A percentile compares a stretch with the other conserved stretches of the same genome.
Conservation (phyloP, 768 basidiomycete genomes). For the Lactarius sp. region DNA sequence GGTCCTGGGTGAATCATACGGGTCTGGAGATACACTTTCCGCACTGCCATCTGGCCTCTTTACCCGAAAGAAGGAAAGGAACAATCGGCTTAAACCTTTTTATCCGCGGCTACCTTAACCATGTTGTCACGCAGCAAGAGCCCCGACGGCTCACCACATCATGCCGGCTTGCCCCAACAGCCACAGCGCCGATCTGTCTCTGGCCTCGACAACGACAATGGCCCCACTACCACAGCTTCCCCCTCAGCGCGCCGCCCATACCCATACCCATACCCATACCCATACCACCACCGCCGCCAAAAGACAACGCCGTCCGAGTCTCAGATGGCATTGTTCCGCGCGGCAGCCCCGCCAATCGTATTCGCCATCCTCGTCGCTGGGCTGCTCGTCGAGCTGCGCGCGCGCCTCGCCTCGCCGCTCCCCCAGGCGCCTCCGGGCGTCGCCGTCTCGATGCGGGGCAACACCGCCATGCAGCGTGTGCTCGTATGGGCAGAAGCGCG, state of each 20-base stretch:
- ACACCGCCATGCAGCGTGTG: conserved; percentile 6
- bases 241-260: not conserved
- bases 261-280: not conserved
- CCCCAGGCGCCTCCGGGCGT: not conserved
- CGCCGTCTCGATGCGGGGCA: not conserved
- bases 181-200: not conserved
- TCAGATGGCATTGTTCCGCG: conserved; percentile 1
- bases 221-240: not conserved
- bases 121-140: too few relatives aligned
- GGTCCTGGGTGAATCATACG: not conserved
- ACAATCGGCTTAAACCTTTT: too few relatives aligned
- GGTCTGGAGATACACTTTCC: not conserved
- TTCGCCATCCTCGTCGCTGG: conserved; percentile 13
- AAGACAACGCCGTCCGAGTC: not conserved
- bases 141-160: not conserved
- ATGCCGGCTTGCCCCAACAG: not conserved
- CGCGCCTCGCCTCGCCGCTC: conserved; percentile 6
- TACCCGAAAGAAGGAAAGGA: not conserved
- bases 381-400: conserved; percentile 9
- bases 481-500: conserved; percentile 18
- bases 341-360: conserved; percentile 5
- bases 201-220: not conserved
- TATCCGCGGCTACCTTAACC: not conserved
- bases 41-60: not conserved
- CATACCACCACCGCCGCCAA: not conserved